Base-by-base conservation (phyloP, 495 filamentous ascomycete genomes). In the Penicillium bovifimosum region DNA sequence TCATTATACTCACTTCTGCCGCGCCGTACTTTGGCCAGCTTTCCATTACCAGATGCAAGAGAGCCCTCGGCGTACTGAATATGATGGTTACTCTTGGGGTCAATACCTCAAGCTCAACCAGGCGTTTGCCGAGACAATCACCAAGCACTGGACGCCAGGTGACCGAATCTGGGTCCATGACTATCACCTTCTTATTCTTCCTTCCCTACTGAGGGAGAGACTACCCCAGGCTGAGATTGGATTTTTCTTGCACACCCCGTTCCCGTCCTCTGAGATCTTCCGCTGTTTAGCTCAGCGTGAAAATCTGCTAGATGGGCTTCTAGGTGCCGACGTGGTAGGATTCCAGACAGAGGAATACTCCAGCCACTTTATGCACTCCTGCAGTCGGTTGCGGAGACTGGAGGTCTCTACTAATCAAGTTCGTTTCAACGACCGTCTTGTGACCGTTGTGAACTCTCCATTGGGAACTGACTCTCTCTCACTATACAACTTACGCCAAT, bases 11-110 rank as follows among this genome's bases (percentile, higher is more conserved):
- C 88, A 95, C 68, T 95, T 90, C 56, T 95, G 88, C 76, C 95
- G 92, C 63, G 76, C 87, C 60, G 85, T 89, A 28, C 74, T 91
- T 20, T 91, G 87, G 87, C 87, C 87, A 9, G 88, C 92, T 41
- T 88, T 95, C 67, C 89, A 96, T 66, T 95, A 96, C 66, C 88
- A 93, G 65, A 91, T 95, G 64, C 91, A 91, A 27, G 91, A 95
- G 61, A 88, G 87, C 59, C 90, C 91, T 16, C 93, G 93, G 73
- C 95, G 88, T 79, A 95, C 90, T 66, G 89, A 91, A 3, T 96
- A 95, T 59, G 83, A 90, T 61, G 90, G 95, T 60, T 90, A 95
- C 63, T 92, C 90, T n/a, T 96, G 89, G 89, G 80, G 85, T 55
- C 92, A 87, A 72, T 96, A 95, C 60, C 81, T 86, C 50, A 86